Conservation (phyloP, 306 rosid species). For the Phaseolus lunatus region DNA sequence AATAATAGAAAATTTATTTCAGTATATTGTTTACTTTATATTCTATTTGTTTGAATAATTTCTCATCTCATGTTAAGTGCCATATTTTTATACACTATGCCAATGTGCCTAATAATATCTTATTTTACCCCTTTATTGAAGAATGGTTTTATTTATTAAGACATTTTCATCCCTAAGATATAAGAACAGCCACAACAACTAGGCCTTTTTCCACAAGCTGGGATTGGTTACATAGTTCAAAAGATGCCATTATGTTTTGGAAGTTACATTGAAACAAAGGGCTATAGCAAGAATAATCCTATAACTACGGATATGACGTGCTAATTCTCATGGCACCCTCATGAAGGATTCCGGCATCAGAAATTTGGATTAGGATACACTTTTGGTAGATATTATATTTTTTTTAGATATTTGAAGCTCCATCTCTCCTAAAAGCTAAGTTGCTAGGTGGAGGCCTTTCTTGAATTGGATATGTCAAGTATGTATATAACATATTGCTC, state of each 20-base stretch:
- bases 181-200: neutral
- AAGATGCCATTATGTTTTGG: neutral
- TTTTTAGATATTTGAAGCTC: neutral
- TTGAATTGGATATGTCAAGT: neutral
- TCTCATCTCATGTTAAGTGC: conserved; percentile 2
- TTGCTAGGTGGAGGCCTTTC: neutral
- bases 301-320: neutral
- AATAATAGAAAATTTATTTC: conserved; percentile 2
- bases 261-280: conserved; percentile 8
- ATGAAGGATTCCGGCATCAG: neutral
- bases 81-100: neutral
- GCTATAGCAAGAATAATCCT: conserved; percentile 2
- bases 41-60: conserved; percentile 6
- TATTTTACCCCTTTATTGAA: neutral
- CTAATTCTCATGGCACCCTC: neutral
- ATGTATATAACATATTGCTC: neutral
- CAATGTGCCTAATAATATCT: neutral
- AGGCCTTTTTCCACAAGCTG: neutral
- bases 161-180: conserved; percentile 13
- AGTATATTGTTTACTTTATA: neutral
- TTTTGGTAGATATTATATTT: neutral
- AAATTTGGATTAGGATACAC: conserved; percentile 13
- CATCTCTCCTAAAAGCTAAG: neutral
- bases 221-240: neutral
- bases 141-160: neutral